Evolutionary conservation across 164 flowering plant genomes (phyloP), one percentile per base, ranked within the genome.

Genomic region (Dillenia suffruticosa): DNA sequence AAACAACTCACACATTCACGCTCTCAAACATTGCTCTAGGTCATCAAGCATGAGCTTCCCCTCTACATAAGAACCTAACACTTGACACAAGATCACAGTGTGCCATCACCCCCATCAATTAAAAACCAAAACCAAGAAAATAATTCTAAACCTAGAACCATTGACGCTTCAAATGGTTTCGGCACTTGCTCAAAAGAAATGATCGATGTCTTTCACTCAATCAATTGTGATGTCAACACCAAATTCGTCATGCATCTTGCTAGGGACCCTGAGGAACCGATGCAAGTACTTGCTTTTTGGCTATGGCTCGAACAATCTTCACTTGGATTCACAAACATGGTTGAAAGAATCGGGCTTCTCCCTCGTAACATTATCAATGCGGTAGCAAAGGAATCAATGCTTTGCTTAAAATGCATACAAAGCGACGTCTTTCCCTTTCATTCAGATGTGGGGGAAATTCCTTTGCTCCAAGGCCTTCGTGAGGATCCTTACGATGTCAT

Each of bases 221-320:
- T 81, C 3, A 88, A 87, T 56, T 77, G 92, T 0, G 10, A 17
- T 2, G 54, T 84, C 11, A 84, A 49, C 64, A 9, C 67, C 13
- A 63, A 70, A 0, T 60, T 87, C 5, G 72, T 78, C 11, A 11
- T 60, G 10, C 13, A 15, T 12, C 76, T 82, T 3, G 49, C 63
- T 9, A 74, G 83, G 1, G 81, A 84, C 62, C 69, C 70, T 0
- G 56, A 10, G 9, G 69, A 82, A 66, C 54, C 80, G 10, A 68
- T 77, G 58, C 72, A 63, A 6, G 77, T 83, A 10, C 74, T 83
- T 68, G 86, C 76, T 0, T 54, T 85, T 1, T 73, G 73, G 79
- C 57, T 87, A 0, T 87, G 85, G 85, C 70, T 87, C 0, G 93
- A 85, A 1, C 51, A 19, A 2, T 49, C 32, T 5, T 26, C 32